A percentile compares a stretch with the other conserved stretches of the same genome.
Evolutionary conservation across 345 rosid genomes (phyloP).

Genomic region (Aquilaria malaccensis): DNA sequence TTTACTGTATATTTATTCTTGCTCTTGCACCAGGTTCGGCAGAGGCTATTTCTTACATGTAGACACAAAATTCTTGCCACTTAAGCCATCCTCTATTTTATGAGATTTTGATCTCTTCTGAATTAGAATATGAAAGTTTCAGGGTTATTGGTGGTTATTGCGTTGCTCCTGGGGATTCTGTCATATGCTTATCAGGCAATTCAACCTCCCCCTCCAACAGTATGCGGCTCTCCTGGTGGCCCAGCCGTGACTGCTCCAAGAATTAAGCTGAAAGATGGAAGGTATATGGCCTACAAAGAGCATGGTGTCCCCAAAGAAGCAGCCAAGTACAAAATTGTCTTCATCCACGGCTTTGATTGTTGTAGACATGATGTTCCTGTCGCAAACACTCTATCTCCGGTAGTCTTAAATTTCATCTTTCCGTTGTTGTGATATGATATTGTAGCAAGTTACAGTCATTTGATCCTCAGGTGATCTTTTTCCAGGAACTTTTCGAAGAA

Average conservation of each 20-base stretch:
- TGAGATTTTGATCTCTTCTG: too few relatives aligned
- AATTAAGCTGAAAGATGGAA: slow-evolving; percentile 55
- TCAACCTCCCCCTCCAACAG: slow-evolving; percentile 45
- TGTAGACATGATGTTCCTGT: slow-evolving; percentile 33
- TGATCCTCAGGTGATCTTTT: slow-evolving; percentile 10
- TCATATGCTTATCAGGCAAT: slow-evolving; percentile 36
- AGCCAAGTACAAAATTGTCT: slow-evolving; percentile 41
- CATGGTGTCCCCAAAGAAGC: slow-evolving; percentile 39
- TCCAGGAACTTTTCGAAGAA: slow-evolving; percentile 47
- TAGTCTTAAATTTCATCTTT: slow-evolving; percentile 6
- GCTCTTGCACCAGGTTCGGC: too few relatives aligned
- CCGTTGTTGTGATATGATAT: slow-evolving; percentile 1
- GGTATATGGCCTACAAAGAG: slow-evolving; percentile 55
- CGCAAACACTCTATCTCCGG: slow-evolving; percentile 31
- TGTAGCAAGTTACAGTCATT: not conserved
- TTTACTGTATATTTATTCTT: too few relatives aligned
- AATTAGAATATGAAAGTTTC: slow-evolving; percentile 1
- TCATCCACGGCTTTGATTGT: slow-evolving; percentile 40
- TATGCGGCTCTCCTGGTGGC: slow-evolving; percentile 38
- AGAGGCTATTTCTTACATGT: too few relatives aligned
- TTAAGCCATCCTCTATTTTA: too few relatives aligned
- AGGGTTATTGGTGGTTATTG: slow-evolving; percentile 29
- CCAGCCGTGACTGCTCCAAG: slow-evolving; percentile 48
- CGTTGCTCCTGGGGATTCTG: slow-evolving; percentile 31
- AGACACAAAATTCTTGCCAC: not conserved